Base-by-base conservation (phyloP, 495 filamentous ascomycete species). In the Daldinia loculata region DNA sequence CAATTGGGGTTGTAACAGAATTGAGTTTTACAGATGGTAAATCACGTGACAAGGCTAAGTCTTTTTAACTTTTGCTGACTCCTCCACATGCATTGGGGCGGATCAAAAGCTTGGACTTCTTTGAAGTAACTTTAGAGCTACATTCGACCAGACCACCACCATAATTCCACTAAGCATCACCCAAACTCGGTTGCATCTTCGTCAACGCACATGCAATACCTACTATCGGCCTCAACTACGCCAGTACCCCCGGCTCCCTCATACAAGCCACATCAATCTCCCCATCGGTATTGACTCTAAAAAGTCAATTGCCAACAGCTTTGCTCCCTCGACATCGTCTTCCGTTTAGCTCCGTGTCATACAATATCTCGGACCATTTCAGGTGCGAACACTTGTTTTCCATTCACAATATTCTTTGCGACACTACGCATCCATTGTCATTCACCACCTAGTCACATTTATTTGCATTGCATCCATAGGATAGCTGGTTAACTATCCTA, bases 71-170 rank as follows among this genome's bases (percentile, higher is more conserved):
- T 48, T 30, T 30, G 27, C n/a, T 50, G 32, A 34, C 24, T 45
- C 32, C 52, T 51, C 53, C 52, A 36, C 39, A 34, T 48, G 61
- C 43, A 58, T 41, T 41, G 26, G 17, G 36, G 51, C 63, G 56
- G 63, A 58, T 30, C 63, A 58, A 66, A 64, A 53, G 50, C 50
- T 53, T 30, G 24, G 50, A 30, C 50, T 48, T 53, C 36, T 39
- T 58, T 57, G 53, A 38, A 58, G 53, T 43, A 39, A 48, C 9
- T 48, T 48, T 5, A 19, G 17, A 48, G 43, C 43, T 53, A 30
- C 50, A 30, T 53, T 30, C 7, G 26, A 29, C 24, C 50, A 53
- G 11, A 11, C 26, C 50, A 53, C 50, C 50, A 52, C 50, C 24
- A 53, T 48, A 48, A 24, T 11, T 22, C 50, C 50, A 53, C 50